Conservation (phyloP, 495 filamentous ascomycete genomes). For the Pseudoneurospora amorphoporcata region DNA sequence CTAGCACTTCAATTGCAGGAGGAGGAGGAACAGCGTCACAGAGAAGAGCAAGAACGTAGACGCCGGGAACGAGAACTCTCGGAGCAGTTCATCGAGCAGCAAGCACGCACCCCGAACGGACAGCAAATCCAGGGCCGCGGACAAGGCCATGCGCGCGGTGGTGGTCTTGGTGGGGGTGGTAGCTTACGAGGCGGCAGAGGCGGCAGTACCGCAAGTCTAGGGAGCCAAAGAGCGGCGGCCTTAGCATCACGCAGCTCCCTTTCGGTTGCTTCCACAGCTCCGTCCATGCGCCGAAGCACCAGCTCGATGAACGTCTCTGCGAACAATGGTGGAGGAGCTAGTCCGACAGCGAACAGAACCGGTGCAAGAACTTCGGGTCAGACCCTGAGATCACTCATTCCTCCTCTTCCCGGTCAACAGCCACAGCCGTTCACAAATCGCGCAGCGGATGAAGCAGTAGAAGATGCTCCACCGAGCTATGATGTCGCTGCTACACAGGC, state of each 20-base stretch:
- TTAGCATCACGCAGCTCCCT: conserved; percentile 2
- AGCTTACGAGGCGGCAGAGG: conserved; percentile 9
- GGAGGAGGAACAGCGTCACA: conserved; percentile 64
- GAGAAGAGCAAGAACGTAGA: conserved; percentile 36
- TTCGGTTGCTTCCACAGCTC: neutral
- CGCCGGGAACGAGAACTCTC: conserved; percentile 39
- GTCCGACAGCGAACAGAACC: conserved; percentile 10
- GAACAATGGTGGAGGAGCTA: conserved; percentile 9
- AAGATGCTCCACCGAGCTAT: conserved; percentile 67
- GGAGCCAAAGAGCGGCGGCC: neutral
- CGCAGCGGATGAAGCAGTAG: conserved; percentile 38
- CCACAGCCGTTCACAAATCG: conserved; percentile 19
- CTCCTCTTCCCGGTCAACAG: conserved; percentile 12
- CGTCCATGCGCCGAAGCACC: conserved; percentile 9
- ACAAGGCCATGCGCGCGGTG: conserved; percentile 1
- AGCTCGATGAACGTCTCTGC: conserved; percentile 11
- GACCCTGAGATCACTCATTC: conserved; percentile 35
- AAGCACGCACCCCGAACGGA: conserved; percentile 20
- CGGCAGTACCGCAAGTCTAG: neutral
- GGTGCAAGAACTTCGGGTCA: conserved; percentile 18
- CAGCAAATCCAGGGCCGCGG: neutral
- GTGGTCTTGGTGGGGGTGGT: conserved; percentile 4
- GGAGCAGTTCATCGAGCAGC: conserved; percentile 49
- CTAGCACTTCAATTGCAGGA: conserved; percentile 74
- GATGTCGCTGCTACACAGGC: conserved; percentile 62